Evolutionary conservation across 1,284 basidiomycete species (phyloP).

Genomic region (Sporisorium scitamineum): DNA sequence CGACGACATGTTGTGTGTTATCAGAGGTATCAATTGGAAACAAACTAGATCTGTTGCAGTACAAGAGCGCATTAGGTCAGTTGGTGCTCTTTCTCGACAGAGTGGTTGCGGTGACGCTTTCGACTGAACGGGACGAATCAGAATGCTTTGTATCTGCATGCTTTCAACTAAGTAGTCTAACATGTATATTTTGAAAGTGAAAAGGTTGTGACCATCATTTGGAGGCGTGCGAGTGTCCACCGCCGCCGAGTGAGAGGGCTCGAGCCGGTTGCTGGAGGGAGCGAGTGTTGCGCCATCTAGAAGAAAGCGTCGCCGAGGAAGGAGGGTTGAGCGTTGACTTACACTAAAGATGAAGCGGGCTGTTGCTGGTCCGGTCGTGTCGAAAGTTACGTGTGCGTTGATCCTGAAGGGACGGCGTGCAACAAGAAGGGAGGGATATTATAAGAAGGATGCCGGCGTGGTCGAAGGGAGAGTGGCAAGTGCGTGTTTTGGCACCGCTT

Average conservation of each 20-base stretch:
- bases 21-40: not conserved
- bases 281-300: not conserved
- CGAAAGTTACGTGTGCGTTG: not conserved
- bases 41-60: slow-evolving; percentile 3
- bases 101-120: not conserved
- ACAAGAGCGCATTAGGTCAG: slow-evolving; percentile 10
- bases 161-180: slow-evolving; percentile 52
- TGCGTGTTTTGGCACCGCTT: slow-evolving; percentile 5
- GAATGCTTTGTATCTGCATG: slow-evolving; percentile 49
- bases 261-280: not conserved
- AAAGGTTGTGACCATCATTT: slow-evolving; percentile 53
- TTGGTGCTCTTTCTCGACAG: not conserved
- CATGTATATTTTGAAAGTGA: slow-evolving; percentile 54
- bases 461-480: not conserved
- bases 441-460: slow-evolving; percentile 10
- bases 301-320: slow-evolving; percentile 1
- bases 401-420: not conserved
- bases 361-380: not conserved
- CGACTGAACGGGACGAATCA: slow-evolving; percentile 15
- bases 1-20: slow-evolving; percentile 17
- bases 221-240: not conserved
- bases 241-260: not conserved
- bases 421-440: not conserved
- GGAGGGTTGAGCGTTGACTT: not conserved
- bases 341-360: not conserved